These are phyloP conservation scores for Mariannaea sp. DNA, from an alignment of 2,329 filamentous ascomycete species.

Conservation along the genomic window DNA sequence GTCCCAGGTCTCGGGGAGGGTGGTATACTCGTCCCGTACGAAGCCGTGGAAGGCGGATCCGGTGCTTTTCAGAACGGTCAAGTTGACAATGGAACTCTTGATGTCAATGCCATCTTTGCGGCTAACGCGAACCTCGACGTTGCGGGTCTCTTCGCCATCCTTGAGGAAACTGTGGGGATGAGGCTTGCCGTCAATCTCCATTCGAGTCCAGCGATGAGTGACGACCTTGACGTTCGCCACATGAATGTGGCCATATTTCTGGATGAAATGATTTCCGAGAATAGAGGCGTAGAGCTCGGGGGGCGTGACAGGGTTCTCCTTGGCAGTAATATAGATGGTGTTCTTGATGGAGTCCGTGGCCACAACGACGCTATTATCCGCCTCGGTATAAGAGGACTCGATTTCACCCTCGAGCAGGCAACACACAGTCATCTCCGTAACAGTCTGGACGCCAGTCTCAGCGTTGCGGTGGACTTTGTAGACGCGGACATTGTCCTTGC, in stretches of 20 bases:
- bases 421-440: constrained; percentile 94
- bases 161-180: constrained; percentile 96
- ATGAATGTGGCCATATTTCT: constrained; percentile 86
- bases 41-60: constrained; percentile 96
- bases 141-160: constrained; percentile 86
- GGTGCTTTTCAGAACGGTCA: constrained; percentile 94
- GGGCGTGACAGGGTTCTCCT: constrained; percentile 88
- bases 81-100: constrained; percentile 75
- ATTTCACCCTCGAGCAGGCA: constrained; percentile 93
- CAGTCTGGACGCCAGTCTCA: constrained; percentile 76
- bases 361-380: constrained; percentile 93
- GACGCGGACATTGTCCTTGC: constrained; percentile 98
- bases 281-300: constrained; percentile 90
- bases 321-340: constrained; percentile 92
- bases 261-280: constrained; percentile 85
- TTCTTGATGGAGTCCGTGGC: constrained; percentile 99
- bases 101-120: constrained; percentile 74
- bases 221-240: constrained; percentile 79
- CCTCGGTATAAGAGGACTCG: constrained; percentile 84
- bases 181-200: constrained; percentile 82
- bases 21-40: constrained; percentile 90
- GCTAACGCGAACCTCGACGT: constrained; percentile 73
- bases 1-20: constrained; percentile 88
- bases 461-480: constrained; percentile 90
- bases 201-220: constrained; percentile 89